Percentiles rank a stretch among this genome's conserved stretches.
phyloP scores from a whole-genome alignment of 1,139 yeast genomes.

The Candida pseudoviswanathii region DNA sequence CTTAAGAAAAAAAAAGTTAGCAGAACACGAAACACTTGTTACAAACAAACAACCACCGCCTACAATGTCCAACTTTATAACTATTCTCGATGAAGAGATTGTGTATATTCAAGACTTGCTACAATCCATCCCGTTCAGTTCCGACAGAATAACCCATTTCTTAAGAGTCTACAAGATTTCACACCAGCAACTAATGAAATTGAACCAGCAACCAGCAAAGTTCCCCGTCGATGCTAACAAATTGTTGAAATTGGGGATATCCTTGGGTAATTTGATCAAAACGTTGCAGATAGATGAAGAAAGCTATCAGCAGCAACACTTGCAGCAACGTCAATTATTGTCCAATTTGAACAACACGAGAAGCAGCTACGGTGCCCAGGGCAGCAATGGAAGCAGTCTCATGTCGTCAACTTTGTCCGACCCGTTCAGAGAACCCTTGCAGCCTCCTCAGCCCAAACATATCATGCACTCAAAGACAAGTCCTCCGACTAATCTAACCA shows the following conservation, averaged over 20 bases:
- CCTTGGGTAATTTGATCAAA: constrained; percentile 45
- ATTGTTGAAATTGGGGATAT: constrained; percentile 44
- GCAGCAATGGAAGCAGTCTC: constrained; percentile 3
- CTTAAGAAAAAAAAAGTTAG: background rate
- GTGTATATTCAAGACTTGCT: constrained; percentile 31
- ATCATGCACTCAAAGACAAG: constrained; percentile 15
- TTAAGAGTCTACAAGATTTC: constrained; percentile 37
- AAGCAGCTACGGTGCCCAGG: background rate
- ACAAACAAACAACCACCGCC: background rate
- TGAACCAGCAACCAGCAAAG: constrained; percentile 23
- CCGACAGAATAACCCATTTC: constrained; percentile 21
- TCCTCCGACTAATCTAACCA: background rate
- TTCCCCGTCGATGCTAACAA: constrained; percentile 43
- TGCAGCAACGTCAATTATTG: constrained; percentile 15
- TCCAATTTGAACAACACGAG: constrained; percentile 7
- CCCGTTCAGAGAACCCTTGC: constrained; percentile 10
- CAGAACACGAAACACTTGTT: background rate
- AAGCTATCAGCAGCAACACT: constrained; percentile 18
- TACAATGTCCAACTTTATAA: constrained; percentile 17
- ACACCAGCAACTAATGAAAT: constrained; percentile 28
- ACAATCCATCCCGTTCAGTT: constrained; percentile 37
- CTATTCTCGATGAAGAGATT: constrained; percentile 29
- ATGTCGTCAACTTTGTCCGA: constrained; percentile 4
- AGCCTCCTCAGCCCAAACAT: constrained; percentile 7
- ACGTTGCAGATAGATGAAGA: constrained; percentile 42